Evolutionary conservation across 345 rosid species (phyloP).

Genomic region (Aquilaria yunnanensis): DNA sequence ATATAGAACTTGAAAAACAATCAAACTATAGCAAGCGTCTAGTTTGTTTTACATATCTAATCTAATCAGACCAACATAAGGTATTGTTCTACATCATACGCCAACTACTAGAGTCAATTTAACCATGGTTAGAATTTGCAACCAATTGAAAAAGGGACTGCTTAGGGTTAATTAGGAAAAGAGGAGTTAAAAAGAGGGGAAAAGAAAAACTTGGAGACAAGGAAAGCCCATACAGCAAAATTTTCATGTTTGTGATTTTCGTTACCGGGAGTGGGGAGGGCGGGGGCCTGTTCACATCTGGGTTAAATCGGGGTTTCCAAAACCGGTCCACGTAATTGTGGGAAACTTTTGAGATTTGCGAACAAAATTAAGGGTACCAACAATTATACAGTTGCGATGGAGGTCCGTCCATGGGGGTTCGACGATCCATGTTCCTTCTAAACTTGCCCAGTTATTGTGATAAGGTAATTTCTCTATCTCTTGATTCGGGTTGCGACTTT

Average conservation of each 20-base stretch:
- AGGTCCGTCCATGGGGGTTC: slow-evolving; percentile 24
- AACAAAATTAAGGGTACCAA: slow-evolving; percentile 25
- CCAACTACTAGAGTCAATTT: no score
- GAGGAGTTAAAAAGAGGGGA: background rate
- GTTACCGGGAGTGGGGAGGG: no score
- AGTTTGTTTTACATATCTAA: no score
- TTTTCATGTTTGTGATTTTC: no score
- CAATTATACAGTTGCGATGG: slow-evolving; percentile 15
- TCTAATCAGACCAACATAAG: no score
- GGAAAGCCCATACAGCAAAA: slow-evolving; percentile 6
- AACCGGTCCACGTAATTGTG: slow-evolving; percentile 16
- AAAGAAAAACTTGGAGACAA: background rate
- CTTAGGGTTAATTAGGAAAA: background rate
- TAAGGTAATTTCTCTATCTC: slow-evolving; percentile 13
- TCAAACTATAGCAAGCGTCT: background rate
- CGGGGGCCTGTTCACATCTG: background rate
- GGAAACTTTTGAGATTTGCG: slow-evolving; percentile 17
- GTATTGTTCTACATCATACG: no score
- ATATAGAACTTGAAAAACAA: background rate
- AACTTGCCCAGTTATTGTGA: slow-evolving; percentile 5
- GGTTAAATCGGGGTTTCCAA: slow-evolving; percentile 17
- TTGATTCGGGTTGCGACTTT: slow-evolving; percentile 1
- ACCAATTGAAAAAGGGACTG: background rate
- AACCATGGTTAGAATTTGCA: no score
- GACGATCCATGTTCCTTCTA: slow-evolving; percentile 9